Percentiles rank a stretch among this genome's conserved stretches.
phyloP scores from a whole-genome alignment of 805 yeast species.

The Saturnispora bothae region DNA sequence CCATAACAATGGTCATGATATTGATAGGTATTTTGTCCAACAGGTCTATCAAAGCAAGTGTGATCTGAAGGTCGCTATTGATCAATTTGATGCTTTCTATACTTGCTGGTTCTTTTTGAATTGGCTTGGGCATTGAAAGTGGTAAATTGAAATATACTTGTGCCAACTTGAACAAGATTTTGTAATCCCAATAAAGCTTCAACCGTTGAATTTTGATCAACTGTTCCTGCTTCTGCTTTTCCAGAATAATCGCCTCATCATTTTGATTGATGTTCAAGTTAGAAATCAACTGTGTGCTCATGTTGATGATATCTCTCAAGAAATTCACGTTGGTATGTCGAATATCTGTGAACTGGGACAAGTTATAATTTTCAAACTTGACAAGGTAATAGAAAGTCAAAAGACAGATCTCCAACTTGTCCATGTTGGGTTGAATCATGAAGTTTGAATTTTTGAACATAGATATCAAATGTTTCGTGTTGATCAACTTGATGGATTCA shows the following conservation, averaged over 20 bases:
- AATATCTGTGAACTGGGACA: conserved; percentile 13
- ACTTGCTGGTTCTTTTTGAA: conserved; percentile 20
- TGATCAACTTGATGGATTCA: conserved; percentile 25
- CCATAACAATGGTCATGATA: conserved; percentile 17
- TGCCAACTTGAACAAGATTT: conserved; percentile 24
- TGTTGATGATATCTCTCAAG: conserved; percentile 37
- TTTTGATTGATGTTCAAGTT: conserved; percentile 34
- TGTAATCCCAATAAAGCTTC: conserved; percentile 35
- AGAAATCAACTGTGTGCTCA: conserved; percentile 29
- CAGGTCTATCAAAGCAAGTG: conserved; percentile 25
- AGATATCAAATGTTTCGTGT: conserved; percentile 32
- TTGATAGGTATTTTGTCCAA: conserved; percentile 25
- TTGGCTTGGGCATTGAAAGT: conserved; percentile 12
- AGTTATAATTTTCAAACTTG: conserved; percentile 24
- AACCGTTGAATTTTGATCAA: conserved; percentile 25
- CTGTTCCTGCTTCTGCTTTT: conserved; percentile 11
- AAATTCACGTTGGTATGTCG: conserved; percentile 24
- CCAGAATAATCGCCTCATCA: conserved; percentile 5
- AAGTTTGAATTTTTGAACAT: conserved; percentile 39
- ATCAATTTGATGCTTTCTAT: conserved; percentile 27
- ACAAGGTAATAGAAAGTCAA: conserved; percentile 40
- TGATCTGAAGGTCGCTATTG: conserved; percentile 26
- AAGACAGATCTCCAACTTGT: conserved; percentile 40
- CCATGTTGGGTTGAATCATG: conserved; percentile 32
- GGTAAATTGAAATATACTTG: conserved; percentile 21